These are phyloP conservation scores for Mikania micrantha DNA, from an alignment of 129 eudicot genomes.

Conservation along the genomic window DNA sequence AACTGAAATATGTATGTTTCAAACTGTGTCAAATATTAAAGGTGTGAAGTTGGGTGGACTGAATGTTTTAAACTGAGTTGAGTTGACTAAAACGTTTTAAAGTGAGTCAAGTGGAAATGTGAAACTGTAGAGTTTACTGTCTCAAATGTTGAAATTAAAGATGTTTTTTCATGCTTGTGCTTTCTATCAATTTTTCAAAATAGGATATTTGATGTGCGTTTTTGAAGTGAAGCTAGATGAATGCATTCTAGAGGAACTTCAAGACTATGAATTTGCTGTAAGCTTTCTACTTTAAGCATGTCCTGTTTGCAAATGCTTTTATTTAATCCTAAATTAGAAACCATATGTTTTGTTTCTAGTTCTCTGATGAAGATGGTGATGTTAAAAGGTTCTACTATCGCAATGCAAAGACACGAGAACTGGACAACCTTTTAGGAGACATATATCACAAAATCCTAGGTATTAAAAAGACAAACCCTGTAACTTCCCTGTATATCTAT, in stretches of 20 bases:
- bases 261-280: too few species aligned
- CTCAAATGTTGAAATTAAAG: background rate
- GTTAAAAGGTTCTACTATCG: too few species aligned
- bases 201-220: conserved; percentile 90
- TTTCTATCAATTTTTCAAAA: background rate
- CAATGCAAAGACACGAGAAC: too few species aligned
- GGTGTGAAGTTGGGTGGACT: background rate
- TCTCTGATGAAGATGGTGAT: too few species aligned
- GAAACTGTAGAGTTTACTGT: too few species aligned
- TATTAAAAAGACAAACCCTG: too few species aligned
- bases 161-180: background rate
- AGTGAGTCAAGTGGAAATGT: background rate
- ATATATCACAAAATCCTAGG: too few species aligned
- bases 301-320: background rate
- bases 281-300: too few species aligned
- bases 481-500: background rate
- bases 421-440: too few species aligned
- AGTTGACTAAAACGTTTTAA: background rate
- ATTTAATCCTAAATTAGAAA: background rate
- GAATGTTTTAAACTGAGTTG: background rate
- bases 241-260: conserved; percentile 44
- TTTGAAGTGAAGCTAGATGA: conserved; percentile 66
- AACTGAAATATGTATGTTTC: too few species aligned
- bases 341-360: too few species aligned
- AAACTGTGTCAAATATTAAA: background rate